Base-by-base conservation (phyloP, 2,329 filamentous ascomycete genomes). In the Pseudomassariella vexata region DNA sequence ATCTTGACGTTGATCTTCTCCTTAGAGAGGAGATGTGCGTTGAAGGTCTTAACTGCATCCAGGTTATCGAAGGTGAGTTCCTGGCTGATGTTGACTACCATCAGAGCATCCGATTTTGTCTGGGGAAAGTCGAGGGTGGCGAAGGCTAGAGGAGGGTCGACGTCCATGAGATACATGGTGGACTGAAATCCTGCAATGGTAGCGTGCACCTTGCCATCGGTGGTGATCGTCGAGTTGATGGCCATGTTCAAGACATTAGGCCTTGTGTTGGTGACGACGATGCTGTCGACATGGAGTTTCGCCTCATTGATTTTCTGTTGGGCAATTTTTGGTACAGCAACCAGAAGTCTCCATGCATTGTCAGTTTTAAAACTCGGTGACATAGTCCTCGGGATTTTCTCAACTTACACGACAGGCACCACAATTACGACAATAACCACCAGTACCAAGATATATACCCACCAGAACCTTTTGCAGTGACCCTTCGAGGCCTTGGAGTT, bases 381-480 rank as follows among this genome's bases (percentile, higher is more conserved):
- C n/a, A n/a, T n/a, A n/a, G n/a, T n/a, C n/a, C n/a, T n/a, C n/a
- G n/a, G n/a, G n/a, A n/a, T 15, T 11, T 6, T 8, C 15, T 24
- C 12, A n/a, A 68, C 75, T 70, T 62, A 81, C 77, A 81, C 54
- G 23, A 78, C 59, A 23, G 73, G 62, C 12, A 82, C 66, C 22
- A 77, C 59, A 10, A 82, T 54, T 20, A 76, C 62, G 25, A 70
- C 52, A 26, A 76, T 54, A 38, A 65, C 42, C 35, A 69, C 48
- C 31, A 76, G 51, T 11, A 63, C 50, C 36, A 81, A 57, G 37
- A 79, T 51, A 45, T 78, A 66, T 40, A 66, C 46, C 76, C 77
- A 82, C 78, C 77, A 82, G 45, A 70, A 79, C 44, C 60, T 65
- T 48, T 56, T 65, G 51, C 67, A 69, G 49, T 76, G 71, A 28